Evolutionary conservation across 208 protist species (phyloP), one percentile per base, ranked within the genome.

Genomic region (Herpetomonas tarakana): DNA sequence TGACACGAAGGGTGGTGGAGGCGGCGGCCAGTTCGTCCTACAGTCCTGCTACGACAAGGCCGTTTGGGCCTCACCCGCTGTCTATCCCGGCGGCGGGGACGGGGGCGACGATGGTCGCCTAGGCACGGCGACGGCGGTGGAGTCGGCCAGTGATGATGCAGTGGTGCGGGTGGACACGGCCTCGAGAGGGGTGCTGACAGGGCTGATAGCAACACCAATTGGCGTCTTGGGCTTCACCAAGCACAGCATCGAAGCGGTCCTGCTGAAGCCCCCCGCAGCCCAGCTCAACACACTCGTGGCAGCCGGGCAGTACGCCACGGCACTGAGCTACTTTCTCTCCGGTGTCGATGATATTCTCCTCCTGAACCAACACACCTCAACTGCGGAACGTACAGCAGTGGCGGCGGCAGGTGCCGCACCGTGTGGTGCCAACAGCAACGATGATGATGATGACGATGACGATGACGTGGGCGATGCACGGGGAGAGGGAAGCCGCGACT

Each of bases 211-310:
- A 18, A 41, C 58, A 30, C 65, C 65, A 2, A 44, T 67, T 24
- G 68, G 63, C 18, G 26, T 61, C 30, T 35, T 65, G 31, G 57
- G 18, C 31, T 38, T 77, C 31, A 46, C 62, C 7, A 18, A 46
- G 2, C 68, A 74, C 61, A 56, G 45, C 11, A 2, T 68, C 3
- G 61, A 63, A 29, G 54, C 44, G 2, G 60, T 51, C 19, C 11
- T 65, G n/a, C 29, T 64, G 39, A 24, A 25, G 38, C 45, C 68
- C 3, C 41, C 53, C 2, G 19, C 19, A 3, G 26, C 27, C 1
- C 68, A 74, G 12, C 9, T 74, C 18, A 19, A 60, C 1, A 16
- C 0, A 0, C 60, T 74, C n/a, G 51, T 74, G 11, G 22, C 25
- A 35, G 29, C 28, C 1, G 27, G 58, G 16, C 38, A 22, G 19